These are phyloP conservation scores for Hanseniaspora vineae DNA, from an alignment of 805 yeast species.

Conservation along the genomic window DNA sequence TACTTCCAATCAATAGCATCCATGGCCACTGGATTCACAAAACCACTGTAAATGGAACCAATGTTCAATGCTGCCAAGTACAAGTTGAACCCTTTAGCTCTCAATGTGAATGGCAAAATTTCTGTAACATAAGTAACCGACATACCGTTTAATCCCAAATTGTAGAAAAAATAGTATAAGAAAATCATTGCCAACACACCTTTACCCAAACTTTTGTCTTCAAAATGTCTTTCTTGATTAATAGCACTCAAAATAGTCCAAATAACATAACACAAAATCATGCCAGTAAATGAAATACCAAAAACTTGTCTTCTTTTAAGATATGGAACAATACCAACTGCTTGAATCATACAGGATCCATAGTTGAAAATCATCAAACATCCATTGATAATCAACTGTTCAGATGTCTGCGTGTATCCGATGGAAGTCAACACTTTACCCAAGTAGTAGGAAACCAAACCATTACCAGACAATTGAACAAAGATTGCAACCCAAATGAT, in stretches of 20 bases:
- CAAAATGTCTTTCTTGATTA: conserved; percentile 29
- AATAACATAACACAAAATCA: conserved; percentile 27
- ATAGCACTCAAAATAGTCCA: conserved; percentile 37
- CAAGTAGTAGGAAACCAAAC: conserved; percentile 38
- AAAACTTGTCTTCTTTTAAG: conserved; percentile 27
- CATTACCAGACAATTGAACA: conserved; percentile 40
- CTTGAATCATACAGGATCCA: conserved; percentile 20
- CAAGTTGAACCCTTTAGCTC: conserved; percentile 21
- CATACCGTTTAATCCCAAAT: conserved; percentile 32
- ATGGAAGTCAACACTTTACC: conserved; percentile 36
- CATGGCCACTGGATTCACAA: conserved; percentile 28
- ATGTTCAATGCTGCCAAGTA: conserved; percentile 13
- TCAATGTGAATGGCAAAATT: conserved; percentile 22
- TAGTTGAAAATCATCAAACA: conserved; percentile 36
- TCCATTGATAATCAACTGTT: conserved; percentile 38
- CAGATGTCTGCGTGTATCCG: conserved; percentile 33
- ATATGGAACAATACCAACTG: conserved; percentile 16
- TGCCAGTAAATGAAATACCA: conserved; percentile 24
- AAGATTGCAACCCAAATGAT: conserved; percentile 22
- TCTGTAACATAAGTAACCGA: conserved; percentile 36
- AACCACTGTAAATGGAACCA: conserved; percentile 22
- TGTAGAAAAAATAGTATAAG: conserved; percentile 31
- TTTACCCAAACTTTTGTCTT: conserved; percentile 28
- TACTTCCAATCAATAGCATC: conserved; percentile 25
- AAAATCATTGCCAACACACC: conserved; percentile 41